These are phyloP conservation scores for Trypanosomatidae sp. DNA, from an alignment of 208 protist genomes.

Conservation along the genomic window DNA sequence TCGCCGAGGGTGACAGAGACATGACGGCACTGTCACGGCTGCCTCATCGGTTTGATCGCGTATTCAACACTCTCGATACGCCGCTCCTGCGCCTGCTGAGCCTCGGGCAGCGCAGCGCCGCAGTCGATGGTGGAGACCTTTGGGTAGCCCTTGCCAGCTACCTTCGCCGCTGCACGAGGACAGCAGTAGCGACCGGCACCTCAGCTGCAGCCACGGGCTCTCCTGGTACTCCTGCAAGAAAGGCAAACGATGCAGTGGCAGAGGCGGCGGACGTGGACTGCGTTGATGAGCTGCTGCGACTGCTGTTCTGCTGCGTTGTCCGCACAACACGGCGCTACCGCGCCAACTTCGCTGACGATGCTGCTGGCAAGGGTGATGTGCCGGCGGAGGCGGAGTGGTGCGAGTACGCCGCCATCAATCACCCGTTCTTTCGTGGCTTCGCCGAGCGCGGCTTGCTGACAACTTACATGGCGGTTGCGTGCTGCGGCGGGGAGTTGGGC, in stretches of 20 bases:
- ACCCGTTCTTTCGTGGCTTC: slow-evolving; percentile 53
- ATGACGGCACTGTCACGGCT: background rate
- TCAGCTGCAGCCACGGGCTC: background rate
- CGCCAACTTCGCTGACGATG: background rate
- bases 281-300: slow-evolving; percentile 22
- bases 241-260: slow-evolving; percentile 17
- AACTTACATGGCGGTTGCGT: slow-evolving; percentile 11
- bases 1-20: background rate
- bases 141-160: slow-evolving; percentile 13
- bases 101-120: background rate
- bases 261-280: slow-evolving; percentile 20
- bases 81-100: slow-evolving; percentile 33
- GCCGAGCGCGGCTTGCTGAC: slow-evolving; percentile 50
- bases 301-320: slow-evolving; percentile 14
- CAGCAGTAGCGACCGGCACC: background rate
- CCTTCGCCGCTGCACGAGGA: slow-evolving; percentile 10
- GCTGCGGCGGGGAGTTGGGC: background rate
- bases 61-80: slow-evolving; percentile 23
- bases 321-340: slow-evolving; percentile 3
- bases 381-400: background rate
- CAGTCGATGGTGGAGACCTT: background rate
- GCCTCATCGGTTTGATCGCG: slow-evolving; percentile 17
- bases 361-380: background rate
- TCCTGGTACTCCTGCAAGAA: background rate
- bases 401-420: slow-evolving; percentile 27